These are phyloP conservation scores for Lactifluus echinatus DNA, from an alignment of 768 basidiomycete genomes.

Conservation along the genomic window DNA sequence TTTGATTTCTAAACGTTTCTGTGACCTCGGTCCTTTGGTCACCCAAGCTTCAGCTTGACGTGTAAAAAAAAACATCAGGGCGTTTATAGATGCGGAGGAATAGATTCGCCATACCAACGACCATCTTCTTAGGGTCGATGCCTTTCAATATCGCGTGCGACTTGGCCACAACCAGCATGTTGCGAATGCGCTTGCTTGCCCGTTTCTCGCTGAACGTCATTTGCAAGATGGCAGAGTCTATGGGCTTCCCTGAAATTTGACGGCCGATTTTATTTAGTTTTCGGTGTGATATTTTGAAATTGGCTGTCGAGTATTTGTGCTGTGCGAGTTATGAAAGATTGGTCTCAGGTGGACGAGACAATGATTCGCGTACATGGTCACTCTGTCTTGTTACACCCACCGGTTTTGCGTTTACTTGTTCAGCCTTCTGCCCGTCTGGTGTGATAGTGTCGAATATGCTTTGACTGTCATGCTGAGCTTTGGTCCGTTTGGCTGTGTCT, in stretches of 20 bases:
- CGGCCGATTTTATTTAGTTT: slow-evolving; percentile 85
- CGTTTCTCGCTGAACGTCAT: slow-evolving; percentile 96
- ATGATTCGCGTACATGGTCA: slow-evolving; percentile 11
- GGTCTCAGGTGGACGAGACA: neutral
- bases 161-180: slow-evolving; percentile 79
- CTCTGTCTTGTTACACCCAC: slow-evolving; percentile 6
- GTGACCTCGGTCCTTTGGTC: slow-evolving; percentile 61
- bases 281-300: slow-evolving; percentile 89
- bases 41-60: slow-evolving; percentile 92
- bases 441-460: slow-evolving; percentile 40
- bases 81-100: neutral
- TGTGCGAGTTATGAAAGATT: slow-evolving; percentile 25
- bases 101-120: slow-evolving; percentile 59
- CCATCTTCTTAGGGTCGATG: slow-evolving; percentile 58
- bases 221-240: slow-evolving; percentile 92
- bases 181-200: slow-evolving; percentile 76
- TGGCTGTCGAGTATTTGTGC: slow-evolving; percentile 91
- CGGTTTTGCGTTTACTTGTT: neutral
- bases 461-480: slow-evolving; percentile 36
- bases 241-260: slow-evolving; percentile 84
- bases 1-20: slow-evolving; percentile 67
- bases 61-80: neutral
- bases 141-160: slow-evolving; percentile 78
- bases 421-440: neutral
- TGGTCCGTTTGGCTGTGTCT: slow-evolving; percentile 33